phyloP scores from a whole-genome alignment of 176 grass and related monocot genomes.

The Musa acuminata region DNA sequence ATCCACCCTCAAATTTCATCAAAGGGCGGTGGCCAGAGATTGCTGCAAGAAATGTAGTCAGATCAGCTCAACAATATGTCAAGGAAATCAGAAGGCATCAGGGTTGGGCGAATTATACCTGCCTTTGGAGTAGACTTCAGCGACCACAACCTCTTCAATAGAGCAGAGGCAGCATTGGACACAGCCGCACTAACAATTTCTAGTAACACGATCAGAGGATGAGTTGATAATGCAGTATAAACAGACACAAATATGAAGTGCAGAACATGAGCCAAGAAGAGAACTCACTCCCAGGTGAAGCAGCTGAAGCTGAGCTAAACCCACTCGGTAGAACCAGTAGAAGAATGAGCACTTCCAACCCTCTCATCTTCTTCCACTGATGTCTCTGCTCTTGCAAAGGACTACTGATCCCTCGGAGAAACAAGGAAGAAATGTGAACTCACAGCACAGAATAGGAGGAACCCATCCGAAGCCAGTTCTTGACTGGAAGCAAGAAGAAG shows the following conservation, averaged over 20 bases:
- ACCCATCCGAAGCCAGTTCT: conserved; percentile 25
- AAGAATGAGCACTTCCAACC: conserved; percentile 4
- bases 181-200: conserved; percentile 52
- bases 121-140: conserved; percentile 63
- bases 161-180: conserved; percentile 47
- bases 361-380: conserved; percentile 5
- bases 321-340: conserved; percentile 29
- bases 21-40: conserved; percentile 35
- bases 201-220: conserved; percentile 19
- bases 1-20: conserved; percentile 91
- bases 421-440: neutral
- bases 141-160: conserved; percentile 69
- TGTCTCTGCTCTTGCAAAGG: neutral
- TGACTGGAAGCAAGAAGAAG: conserved; percentile 2
- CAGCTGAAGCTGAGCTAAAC: conserved; percentile 32
- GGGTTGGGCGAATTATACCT: conserved; percentile 26
- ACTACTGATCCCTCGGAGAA: neutral
- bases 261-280: neutral
- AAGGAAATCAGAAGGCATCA: neutral
- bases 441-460: neutral
- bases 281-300: conserved; percentile 57
- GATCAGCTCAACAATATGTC: neutral
- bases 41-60: conserved; percentile 19
- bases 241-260: neutral
- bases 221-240: neutral